Evolutionary conservation across 192 early-diverging fungal genomes (phyloP), one percentile per base, ranked within the genome.

Genomic region (Coemansia sp.): DNA sequence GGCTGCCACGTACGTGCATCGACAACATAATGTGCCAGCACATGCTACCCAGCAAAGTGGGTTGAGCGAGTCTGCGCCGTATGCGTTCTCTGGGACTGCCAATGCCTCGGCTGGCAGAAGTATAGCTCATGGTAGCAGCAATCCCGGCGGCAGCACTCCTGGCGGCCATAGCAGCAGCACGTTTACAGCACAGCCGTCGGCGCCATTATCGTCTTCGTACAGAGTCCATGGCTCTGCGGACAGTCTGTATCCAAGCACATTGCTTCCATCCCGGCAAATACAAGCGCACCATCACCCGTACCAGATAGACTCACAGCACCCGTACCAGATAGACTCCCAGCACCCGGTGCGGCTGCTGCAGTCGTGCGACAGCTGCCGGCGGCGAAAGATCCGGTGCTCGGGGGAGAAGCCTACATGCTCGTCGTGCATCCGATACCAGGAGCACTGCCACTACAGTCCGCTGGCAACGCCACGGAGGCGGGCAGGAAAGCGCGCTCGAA

Each of bases 371-470:
- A 74, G 68, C 65, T 83, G 82, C 62, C 62, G 82, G 14, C 32
- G 71, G 27, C 73, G 77, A 54, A 83, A 83, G 23, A 79, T 79
- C 52, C 64, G 72, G 39, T 83, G 82, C 59, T 79, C 72, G 0
- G 82, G 82, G 12, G 76, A 76, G 32, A 75, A 76, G 54, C 82
- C 82, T 11, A 64, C 53, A n/a, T 83, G 82, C 66, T 72, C 77
- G 51, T 66, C 76, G 26, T 83, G 82, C 27, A 58, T 72, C 8
- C 39, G 78, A 43, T 73, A 74, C 60, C 73, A 79, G 63, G 76
- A 75, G 60, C 23, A 51, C 7, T 83, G 82, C 73, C 75, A 79
- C 47, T 83, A 83, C 67, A 83, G 82, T 18, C 78, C 78, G 37
- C 43, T 81, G 54, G 78, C 78, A 3, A 75, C 69, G 16, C 78